Conservation (phyloP, 2,329 filamentous ascomycete species). For the Colletotrichum eremochloae region DNA sequence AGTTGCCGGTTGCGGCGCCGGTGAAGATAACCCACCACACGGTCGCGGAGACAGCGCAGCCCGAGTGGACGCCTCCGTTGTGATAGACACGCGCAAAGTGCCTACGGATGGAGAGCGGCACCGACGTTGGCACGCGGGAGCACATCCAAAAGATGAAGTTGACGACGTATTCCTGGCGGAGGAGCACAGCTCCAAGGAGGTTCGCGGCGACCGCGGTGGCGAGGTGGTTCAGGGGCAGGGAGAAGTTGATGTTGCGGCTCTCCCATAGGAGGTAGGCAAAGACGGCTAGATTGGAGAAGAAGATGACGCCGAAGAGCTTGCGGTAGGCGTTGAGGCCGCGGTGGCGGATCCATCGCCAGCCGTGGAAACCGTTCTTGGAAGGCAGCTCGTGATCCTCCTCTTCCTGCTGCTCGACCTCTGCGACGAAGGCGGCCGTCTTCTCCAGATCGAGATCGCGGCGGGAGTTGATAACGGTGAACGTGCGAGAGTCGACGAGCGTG, state of each 20-base stretch:
- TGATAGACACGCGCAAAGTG: constrained; percentile 66
- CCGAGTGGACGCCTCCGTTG: constrained; percentile 65
- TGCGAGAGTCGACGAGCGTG: constrained; percentile 34
- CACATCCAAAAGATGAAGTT: constrained; percentile 65
- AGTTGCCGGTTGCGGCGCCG: constrained; percentile 47
- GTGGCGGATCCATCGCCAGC: constrained; percentile 56
- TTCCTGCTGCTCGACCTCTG: constrained; percentile 25
- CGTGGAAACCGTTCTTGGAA: constrained; percentile 56
- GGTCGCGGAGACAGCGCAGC: constrained; percentile 63
- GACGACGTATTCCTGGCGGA: constrained; percentile 67
- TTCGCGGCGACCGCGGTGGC: constrained; percentile 62
- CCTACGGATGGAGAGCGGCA: constrained; percentile 62
- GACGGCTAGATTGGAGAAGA: constrained; percentile 64
- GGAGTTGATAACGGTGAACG: constrained; percentile 16
- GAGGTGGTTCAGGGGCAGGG: constrained; percentile 53
- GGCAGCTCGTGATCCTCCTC: constrained; percentile 52
- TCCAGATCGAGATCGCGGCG: constrained; percentile 36
- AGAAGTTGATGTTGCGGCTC: constrained; percentile 42
- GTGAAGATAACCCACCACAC: constrained; percentile 63
- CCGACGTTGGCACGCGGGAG: constrained; percentile 57
- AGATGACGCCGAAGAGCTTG: constrained; percentile 67
- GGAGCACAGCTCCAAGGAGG: constrained; percentile 62
- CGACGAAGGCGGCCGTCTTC: constrained; percentile 34
- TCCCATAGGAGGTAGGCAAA: constrained; percentile 57
- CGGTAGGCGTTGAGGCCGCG: constrained; percentile 67